Conservation (phyloP, 176 grass and related monocot genomes). For the Triticum dicoccoides region DNA sequence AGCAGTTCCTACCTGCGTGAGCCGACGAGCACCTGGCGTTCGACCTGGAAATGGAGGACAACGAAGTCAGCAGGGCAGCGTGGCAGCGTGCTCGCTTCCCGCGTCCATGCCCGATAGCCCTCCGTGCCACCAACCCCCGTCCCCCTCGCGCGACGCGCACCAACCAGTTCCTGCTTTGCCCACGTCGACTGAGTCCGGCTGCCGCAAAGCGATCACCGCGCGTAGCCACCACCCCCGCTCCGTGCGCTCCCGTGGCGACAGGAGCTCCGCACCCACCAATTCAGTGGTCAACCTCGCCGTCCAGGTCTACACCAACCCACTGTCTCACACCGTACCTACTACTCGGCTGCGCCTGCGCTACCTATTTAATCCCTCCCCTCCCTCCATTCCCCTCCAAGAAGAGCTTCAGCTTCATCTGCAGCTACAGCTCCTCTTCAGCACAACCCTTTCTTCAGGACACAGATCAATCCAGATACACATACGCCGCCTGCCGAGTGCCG, state of each 20-base stretch:
- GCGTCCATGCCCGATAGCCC: not conserved
- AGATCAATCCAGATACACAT: not conserved
- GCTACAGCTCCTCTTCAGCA: slow-evolving; percentile 32
- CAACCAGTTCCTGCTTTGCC: not conserved
- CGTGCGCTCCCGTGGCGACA: not conserved
- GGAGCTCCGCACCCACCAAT: not conserved
- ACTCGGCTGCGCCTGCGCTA: no score
- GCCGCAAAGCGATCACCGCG: not conserved
- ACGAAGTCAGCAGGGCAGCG: not conserved
- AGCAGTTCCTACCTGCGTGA: not conserved
- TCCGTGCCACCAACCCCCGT: not conserved
- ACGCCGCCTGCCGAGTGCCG: no score
- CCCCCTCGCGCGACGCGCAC: not conserved
- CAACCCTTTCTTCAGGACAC: not conserved
- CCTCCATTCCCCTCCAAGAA: slow-evolving; percentile 40
- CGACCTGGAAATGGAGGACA: not conserved
- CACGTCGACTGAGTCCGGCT: not conserved
- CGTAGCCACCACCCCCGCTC: not conserved
- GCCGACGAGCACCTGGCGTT: not conserved
- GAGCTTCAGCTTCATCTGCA: not conserved
- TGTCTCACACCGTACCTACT: not conserved
- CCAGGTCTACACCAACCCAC: slow-evolving; percentile 25
- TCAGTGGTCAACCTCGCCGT: not conserved
- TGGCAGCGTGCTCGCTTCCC: not conserved
- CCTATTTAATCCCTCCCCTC: slow-evolving; percentile 53